phyloP scores from a whole-genome alignment of 2,329 filamentous ascomycete genomes.

The Penicillium sp. region DNA sequence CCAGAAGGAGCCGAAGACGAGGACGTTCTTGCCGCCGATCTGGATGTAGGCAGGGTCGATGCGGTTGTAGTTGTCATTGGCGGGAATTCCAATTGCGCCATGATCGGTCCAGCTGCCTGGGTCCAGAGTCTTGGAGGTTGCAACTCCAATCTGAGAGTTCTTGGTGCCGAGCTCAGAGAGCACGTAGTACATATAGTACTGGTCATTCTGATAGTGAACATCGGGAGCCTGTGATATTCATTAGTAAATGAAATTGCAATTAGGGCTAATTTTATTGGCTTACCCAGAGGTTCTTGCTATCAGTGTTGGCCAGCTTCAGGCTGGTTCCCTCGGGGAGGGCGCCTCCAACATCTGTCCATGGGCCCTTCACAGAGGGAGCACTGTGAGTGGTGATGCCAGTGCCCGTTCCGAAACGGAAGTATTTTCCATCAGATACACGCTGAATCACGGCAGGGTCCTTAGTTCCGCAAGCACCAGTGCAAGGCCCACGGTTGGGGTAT shows the following conservation, averaged over 20 bases:
- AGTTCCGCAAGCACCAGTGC: slow-evolving; percentile 35
- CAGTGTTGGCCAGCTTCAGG: slow-evolving; percentile 44
- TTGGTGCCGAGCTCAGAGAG: slow-evolving; percentile 63
- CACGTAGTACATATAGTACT: slow-evolving; percentile 67
- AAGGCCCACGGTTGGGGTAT: slow-evolving; percentile 33
- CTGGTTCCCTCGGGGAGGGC: slow-evolving; percentile 48
- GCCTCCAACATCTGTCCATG: slow-evolving; percentile 52
- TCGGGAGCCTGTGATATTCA: slow-evolving; percentile 59
- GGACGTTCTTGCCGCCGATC: slow-evolving; percentile 44
- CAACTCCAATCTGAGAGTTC: slow-evolving; percentile 62
- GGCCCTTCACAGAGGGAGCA: slow-evolving; percentile 48
- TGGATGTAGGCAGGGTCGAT: slow-evolving; percentile 61
- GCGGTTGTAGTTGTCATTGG: slow-evolving; percentile 53
- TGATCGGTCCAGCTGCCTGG: slow-evolving; percentile 40
- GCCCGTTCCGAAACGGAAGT: slow-evolving; percentile 57
- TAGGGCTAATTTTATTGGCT: not conserved
- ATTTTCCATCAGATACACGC: slow-evolving; percentile 51
- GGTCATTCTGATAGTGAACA: slow-evolving; percentile 56
- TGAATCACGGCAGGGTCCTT: slow-evolving; percentile 55
- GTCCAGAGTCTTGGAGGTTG: slow-evolving; percentile 49
- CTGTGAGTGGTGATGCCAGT: slow-evolving; percentile 52
- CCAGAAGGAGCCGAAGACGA: slow-evolving; percentile 74
- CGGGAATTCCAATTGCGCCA: slow-evolving; percentile 40
- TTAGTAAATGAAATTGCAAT: too few relatives aligned
- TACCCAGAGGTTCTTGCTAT: slow-evolving; percentile 51